phyloP scores from a whole-genome alignment of 2,329 filamentous ascomycete genomes.

The Botrytis fragariae region DNA sequence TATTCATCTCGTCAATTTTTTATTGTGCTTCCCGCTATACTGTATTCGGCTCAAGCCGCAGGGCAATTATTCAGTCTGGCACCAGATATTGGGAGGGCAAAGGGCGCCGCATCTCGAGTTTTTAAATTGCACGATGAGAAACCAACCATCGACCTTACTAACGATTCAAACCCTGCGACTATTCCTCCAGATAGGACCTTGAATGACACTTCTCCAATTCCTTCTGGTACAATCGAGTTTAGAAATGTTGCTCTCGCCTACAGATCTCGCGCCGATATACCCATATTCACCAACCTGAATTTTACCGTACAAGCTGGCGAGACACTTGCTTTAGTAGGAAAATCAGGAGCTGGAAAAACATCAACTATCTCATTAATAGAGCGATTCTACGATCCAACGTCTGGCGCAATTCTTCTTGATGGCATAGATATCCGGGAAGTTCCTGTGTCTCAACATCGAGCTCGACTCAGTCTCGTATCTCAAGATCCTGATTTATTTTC shows the following conservation, averaged over 20 bases:
- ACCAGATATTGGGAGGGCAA: slow-evolving; percentile 69
- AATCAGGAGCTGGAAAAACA: slow-evolving; percentile 65
- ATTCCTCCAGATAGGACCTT: background rate
- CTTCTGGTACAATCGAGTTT: slow-evolving; percentile 48
- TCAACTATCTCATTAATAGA: slow-evolving; percentile 59
- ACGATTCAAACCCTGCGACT: background rate
- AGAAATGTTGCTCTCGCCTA: slow-evolving; percentile 62
- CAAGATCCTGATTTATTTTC: slow-evolving; percentile 58
- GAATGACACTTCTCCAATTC: background rate
- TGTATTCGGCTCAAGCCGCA: slow-evolving; percentile 71
- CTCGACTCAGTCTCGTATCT: slow-evolving; percentile 54
- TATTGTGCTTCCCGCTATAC: slow-evolving; percentile 67
- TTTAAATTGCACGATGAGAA: slow-evolving; percentile 47
- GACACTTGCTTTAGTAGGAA: slow-evolving; percentile 63
- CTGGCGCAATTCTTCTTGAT: slow-evolving; percentile 37
- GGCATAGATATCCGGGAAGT: slow-evolving; percentile 45
- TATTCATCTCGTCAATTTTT: slow-evolving; percentile 69
- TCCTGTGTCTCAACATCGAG: slow-evolving; percentile 47
- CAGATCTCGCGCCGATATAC: slow-evolving; percentile 56
- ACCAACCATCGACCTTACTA: slow-evolving; percentile 38
- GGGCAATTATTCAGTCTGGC: slow-evolving; percentile 73
- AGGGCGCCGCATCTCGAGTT: slow-evolving; percentile 58
- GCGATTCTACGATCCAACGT: slow-evolving; percentile 48
- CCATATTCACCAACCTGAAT: slow-evolving; percentile 57
- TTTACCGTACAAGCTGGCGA: slow-evolving; percentile 57